Conservation (phyloP, 2,329 filamentous ascomycete species). For the Fusarium sacchari region DNA sequence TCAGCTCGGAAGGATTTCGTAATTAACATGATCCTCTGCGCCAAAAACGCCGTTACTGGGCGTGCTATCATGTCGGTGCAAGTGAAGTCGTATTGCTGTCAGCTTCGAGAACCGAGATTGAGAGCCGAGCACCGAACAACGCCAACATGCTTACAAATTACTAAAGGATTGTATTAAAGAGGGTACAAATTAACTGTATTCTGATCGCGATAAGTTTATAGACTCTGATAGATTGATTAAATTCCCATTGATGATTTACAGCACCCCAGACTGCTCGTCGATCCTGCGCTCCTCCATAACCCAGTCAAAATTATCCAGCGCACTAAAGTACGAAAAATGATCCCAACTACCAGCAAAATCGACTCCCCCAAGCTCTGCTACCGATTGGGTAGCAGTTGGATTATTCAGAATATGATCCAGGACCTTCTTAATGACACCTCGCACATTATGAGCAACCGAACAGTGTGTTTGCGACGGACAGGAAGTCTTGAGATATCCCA, state of each 20-base stretch:
- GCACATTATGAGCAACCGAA: background rate
- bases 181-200: too few species aligned
- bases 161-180: rapidly evolving
- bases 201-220: rapidly evolving
- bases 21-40: rapidly evolving
- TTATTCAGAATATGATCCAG: background rate
- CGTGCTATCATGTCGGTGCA: rapidly evolving
- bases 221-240: rapidly evolving
- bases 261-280: rapidly evolving
- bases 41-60: rapidly evolving
- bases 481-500: background rate
- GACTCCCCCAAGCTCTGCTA: rapidly evolving
- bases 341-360: background rate
- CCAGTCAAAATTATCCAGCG: background rate
- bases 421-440: background rate
- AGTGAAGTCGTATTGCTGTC: background rate
- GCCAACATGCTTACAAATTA: rapidly evolving
- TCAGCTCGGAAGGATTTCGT: background rate
- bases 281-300: background rate
- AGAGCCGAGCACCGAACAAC: background rate
- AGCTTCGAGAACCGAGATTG: background rate
- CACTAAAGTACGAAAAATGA: background rate
- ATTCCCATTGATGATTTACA: background rate
- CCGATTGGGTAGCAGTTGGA: rapidly evolving
- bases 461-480: background rate